Base-by-base conservation (phyloP, 345 rosid genomes). In the Eucalyptus polybractea region DNA sequence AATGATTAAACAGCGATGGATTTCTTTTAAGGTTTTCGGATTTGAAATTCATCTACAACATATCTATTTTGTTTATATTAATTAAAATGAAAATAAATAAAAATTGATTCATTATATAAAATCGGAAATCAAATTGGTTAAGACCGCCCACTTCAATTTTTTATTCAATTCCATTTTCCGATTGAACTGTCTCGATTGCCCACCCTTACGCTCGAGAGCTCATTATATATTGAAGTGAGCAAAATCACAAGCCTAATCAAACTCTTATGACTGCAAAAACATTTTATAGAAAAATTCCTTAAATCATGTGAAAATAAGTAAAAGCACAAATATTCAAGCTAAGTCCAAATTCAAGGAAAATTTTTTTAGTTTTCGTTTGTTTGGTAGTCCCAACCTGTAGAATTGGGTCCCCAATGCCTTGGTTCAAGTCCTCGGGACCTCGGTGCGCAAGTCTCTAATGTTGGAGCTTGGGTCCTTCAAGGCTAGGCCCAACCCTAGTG, bases 401-500 rank as follows among this genome's bases (percentile, higher is more conserved):
- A 21, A 53, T 53, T 53, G 58, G 25, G 10, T 53, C 58, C 58
- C 25, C 2, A 53, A 21, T 21, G 58, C 58, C 25, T 53, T 0
- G 5, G 58, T 10, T 29, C 6, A 56, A 10, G 62, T 56, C 62
- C 62, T 21, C 1, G 0, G 0, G 25, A 21, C 58, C 58, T 53
- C 0, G 0, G 22, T 53, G 25, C 0, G 10, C 4, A 8, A 2
- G 25, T 53, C 1, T 53, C 58, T 0, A 53, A 19, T 8, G 10
- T 53, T 21, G 25, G 25, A 53, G 58, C 27, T 8, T 24, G 13
- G 3, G 29, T 56, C 27, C 62, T 8, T 24, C 27, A 10, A 56
- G 13, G 62, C 29, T 56, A 56, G 8, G 29, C 13, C 13, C 62
- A 24, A 24, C 13, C 6, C 3, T 10, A 4, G 62, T 56, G 13